phyloP scores from a whole-genome alignment of 208 protist genomes.

The Trypanosoma melophagium region DNA sequence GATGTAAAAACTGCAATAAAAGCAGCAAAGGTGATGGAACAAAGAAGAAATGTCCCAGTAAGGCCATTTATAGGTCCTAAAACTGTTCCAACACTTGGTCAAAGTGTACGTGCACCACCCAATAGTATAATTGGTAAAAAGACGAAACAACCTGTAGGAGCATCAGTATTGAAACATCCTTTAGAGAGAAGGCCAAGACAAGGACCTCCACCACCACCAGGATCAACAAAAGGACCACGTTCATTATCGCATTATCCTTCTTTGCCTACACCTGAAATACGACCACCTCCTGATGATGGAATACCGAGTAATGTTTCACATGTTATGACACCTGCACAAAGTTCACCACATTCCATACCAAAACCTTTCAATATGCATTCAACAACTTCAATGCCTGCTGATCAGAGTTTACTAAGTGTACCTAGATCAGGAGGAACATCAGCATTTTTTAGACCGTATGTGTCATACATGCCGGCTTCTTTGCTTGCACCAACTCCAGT shows the following conservation, averaged over 20 bases:
- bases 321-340: neutral
- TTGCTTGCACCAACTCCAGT: neutral
- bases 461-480: slow-evolving; percentile 13
- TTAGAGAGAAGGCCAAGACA: slow-evolving; percentile 4
- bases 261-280: neutral
- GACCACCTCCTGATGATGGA: neutral
- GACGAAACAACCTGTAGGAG: neutral
- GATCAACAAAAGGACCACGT: neutral
- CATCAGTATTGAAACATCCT: neutral
- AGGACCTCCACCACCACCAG: slow-evolving; percentile 9
- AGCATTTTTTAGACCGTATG: neutral
- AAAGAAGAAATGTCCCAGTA: neutral
- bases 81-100: neutral
- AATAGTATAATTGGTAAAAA: neutral
- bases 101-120: neutral
- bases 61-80: neutral
- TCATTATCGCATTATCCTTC: neutral
- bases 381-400: neutral
- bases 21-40: neutral
- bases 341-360: neutral
- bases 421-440: neutral
- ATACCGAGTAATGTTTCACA: neutral
- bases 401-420: neutral
- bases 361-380: neutral
- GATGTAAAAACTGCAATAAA: neutral